Percentiles rank a stretch among this genome's conserved stretches.
phyloP scores from a whole-genome alignment of 2,329 filamentous ascomycete genomes.

The Penicillium palitans region DNA sequence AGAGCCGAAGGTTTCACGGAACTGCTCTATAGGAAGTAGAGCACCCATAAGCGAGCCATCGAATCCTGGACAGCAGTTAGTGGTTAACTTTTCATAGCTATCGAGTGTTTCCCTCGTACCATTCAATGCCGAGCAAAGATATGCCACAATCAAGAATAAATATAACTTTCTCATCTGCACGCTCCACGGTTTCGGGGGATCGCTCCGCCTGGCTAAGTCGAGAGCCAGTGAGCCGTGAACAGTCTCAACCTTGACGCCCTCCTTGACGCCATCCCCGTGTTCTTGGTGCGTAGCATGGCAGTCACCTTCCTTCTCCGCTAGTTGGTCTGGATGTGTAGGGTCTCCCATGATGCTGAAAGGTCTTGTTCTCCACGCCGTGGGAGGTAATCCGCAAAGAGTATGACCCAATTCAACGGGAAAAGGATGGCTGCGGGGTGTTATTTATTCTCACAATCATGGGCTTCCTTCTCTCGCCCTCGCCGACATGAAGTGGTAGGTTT shows the following conservation, averaged over 20 bases:
- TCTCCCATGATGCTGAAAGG: not conserved
- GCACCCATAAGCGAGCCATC: constrained; percentile 16
- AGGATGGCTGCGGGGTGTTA: not conserved
- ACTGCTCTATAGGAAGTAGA: constrained; percentile 12
- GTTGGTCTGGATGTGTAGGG: not conserved
- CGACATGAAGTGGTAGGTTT: not conserved
- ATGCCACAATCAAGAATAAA: constrained; percentile 3
- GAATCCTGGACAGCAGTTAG: constrained; percentile 4
- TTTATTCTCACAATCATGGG: not conserved
- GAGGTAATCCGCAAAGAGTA: not conserved
- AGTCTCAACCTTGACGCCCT: constrained; percentile 10
- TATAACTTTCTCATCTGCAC: constrained; percentile 12
- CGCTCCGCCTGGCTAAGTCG: constrained; percentile 8
- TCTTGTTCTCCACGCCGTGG: not conserved
- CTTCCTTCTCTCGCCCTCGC: not conserved
- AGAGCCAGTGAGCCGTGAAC: constrained; percentile 14
- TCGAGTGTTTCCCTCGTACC: not conserved
- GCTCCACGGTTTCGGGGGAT: constrained; percentile 13
- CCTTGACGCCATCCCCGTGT: not conserved
- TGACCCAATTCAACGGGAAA: not conserved
- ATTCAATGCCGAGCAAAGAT: constrained; percentile 11
- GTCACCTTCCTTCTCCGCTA: not conserved
- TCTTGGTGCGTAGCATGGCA: constrained; percentile 3
- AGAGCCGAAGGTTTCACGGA: constrained; percentile 7
- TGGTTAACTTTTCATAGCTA: not conserved